These are phyloP conservation scores for Kwoniella heveanensis DNA, from an alignment of 768 basidiomycete species.

Conservation along the genomic window DNA sequence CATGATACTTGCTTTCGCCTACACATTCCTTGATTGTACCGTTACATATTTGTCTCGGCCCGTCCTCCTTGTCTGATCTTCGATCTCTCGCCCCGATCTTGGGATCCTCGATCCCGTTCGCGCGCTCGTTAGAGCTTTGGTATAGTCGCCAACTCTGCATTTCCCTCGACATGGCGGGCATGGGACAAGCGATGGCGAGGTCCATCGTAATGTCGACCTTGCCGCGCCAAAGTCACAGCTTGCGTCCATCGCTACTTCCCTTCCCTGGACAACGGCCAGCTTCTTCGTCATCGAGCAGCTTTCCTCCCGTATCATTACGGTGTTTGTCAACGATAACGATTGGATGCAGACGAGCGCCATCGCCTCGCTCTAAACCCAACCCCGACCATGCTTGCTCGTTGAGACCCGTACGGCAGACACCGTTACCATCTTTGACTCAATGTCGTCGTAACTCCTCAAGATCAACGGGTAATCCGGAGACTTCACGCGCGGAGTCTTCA, in stretches of 20 bases:
- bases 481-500: neutral
- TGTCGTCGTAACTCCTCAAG: constrained; percentile 17
- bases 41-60: neutral
- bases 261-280: neutral
- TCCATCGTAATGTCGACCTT: constrained; percentile 9
- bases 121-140: neutral
- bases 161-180: neutral
- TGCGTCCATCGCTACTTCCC: neutral
- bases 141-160: neutral
- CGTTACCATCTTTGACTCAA: constrained; percentile 1
- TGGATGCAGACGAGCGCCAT: constrained; percentile 6
- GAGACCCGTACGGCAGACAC: neutral
- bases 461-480: neutral
- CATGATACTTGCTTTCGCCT: neutral
- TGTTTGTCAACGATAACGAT: constrained; percentile 8
- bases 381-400: constrained; percentile 1
- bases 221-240: neutral
- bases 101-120: neutral
- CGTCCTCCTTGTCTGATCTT: neutral
- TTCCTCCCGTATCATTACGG: neutral
- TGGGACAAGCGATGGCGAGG: constrained; percentile 22
- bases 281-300: neutral
- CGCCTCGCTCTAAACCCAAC: constrained; percentile 8
- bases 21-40: neutral
- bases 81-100: neutral